Conservation (phyloP, 805 yeast genomes). For the Lipomyces chichibuensis region DNA sequence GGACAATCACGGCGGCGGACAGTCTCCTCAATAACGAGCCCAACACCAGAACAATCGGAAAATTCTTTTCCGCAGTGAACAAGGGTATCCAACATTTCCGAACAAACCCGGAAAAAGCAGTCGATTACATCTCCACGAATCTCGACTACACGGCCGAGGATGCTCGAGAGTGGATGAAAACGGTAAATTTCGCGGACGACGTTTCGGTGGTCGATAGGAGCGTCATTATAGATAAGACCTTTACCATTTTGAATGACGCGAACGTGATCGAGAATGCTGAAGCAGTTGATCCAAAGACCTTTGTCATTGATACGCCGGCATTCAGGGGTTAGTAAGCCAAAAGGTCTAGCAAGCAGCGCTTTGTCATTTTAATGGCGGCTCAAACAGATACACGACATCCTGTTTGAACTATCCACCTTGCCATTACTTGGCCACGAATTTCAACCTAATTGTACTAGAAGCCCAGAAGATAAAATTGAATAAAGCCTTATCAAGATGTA, state of each 20-base stretch:
- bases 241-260: conserved; percentile 61
- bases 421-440: too few relatives aligned
- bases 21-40: conserved; percentile 46
- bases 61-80: conserved; percentile 51
- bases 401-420: background rate
- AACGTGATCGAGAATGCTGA: conserved; percentile 50
- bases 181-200: conserved; percentile 64
- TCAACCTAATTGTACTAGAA: too few relatives aligned
- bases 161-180: conserved; percentile 78
- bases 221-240: conserved; percentile 58
- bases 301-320: conserved; percentile 8
- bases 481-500: background rate
- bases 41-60: conserved; percentile 23
- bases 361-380: background rate
- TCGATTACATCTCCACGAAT: conserved; percentile 62
- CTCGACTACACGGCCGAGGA: conserved; percentile 78
- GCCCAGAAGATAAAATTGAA: background rate
- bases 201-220: conserved; percentile 55
- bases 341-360: background rate
- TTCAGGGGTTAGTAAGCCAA: background rate
- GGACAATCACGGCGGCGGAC: conserved; percentile 70
- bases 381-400: background rate
- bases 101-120: conserved; percentile 63
- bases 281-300: background rate
- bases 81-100: conserved; percentile 71